Conservation (phyloP, 257 asterid genomes). For the Voacanga thouarsii region DNA sequence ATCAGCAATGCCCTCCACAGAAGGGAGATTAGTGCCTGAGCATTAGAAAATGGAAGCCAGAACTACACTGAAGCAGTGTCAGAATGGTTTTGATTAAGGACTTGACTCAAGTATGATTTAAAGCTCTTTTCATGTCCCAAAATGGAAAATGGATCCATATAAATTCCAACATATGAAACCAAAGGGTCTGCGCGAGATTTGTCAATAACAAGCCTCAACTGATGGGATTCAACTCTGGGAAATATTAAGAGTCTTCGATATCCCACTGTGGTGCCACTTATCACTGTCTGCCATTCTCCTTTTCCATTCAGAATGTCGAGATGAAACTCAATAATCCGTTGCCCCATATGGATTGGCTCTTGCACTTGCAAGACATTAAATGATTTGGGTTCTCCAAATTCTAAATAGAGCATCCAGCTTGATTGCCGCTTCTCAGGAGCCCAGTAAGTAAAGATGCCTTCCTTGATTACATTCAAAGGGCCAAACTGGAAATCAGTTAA, state of each 20-base stretch:
- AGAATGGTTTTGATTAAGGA: constrained; percentile 27
- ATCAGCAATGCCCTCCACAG: background rate
- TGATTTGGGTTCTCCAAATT: constrained; percentile 35
- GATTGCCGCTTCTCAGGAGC: constrained; percentile 53
- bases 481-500: constrained; percentile 31
- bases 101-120: constrained; percentile 22
- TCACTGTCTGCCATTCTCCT: constrained; percentile 55
- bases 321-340: constrained; percentile 61
- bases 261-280: constrained; percentile 81
- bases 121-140: constrained; percentile 16
- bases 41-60: background rate
- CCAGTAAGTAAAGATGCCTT: constrained; percentile 73
- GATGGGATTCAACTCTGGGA: constrained; percentile 37
- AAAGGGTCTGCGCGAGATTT: constrained; percentile 59
- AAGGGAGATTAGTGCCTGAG: background rate
- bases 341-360: constrained; percentile 99
- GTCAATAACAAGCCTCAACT: constrained; percentile 55
- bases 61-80: constrained; percentile 24
- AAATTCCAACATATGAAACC: constrained; percentile 61
- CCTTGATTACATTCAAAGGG: constrained; percentile 51
- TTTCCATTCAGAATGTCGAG: constrained; percentile 43
- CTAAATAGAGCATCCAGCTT: constrained; percentile 45
- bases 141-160: constrained; percentile 57
- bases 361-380: constrained; percentile 79
- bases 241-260: constrained; percentile 68